phyloP scores from a whole-genome alignment of 805 yeast species.

The Clavispora phyllophila region DNA sequence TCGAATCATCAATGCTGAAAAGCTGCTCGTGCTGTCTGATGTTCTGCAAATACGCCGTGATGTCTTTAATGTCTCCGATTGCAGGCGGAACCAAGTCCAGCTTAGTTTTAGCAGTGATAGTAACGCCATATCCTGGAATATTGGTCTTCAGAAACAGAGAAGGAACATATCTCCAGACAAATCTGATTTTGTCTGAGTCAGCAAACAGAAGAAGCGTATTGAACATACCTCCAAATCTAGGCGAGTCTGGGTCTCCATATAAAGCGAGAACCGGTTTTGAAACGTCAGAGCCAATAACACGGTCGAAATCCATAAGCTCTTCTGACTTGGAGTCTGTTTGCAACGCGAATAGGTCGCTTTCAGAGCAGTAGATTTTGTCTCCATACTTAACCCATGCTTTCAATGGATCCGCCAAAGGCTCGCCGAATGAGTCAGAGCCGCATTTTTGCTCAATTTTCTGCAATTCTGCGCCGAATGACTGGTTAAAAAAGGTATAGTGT shows the following conservation, averaged over 20 bases:
- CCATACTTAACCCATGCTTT: conserved; percentile 50
- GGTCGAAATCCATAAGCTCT: conserved; percentile 43
- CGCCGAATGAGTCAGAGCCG: conserved; percentile 30
- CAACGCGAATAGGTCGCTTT: conserved; percentile 75
- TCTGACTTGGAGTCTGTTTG: conserved; percentile 43
- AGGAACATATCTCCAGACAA: conserved; percentile 71
- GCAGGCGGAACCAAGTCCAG: not conserved
- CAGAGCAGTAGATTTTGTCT: conserved; percentile 53
- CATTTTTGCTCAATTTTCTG: conserved; percentile 17
- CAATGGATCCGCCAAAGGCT: conserved; percentile 15
- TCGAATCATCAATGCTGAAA: not conserved
- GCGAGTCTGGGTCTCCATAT: conserved; percentile 60
- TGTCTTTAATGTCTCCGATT: not conserved
- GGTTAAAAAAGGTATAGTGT: conserved; percentile 50
- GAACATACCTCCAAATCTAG: conserved; percentile 52
- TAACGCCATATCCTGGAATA: conserved; percentile 60
- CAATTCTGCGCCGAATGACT: conserved; percentile 24
- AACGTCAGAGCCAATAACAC: conserved; percentile 52
- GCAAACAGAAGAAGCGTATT: conserved; percentile 57
- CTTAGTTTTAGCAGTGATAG: conserved; percentile 7
- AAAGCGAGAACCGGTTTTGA: conserved; percentile 52
- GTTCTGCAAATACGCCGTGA: not conserved
- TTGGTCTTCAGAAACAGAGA: conserved; percentile 18
- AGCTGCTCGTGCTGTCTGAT: conserved; percentile 1
- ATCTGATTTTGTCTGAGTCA: conserved; percentile 57